Evolutionary conservation across 73 alveolate genomes (phyloP).

Genomic region (Effrenium voratum): DNA sequence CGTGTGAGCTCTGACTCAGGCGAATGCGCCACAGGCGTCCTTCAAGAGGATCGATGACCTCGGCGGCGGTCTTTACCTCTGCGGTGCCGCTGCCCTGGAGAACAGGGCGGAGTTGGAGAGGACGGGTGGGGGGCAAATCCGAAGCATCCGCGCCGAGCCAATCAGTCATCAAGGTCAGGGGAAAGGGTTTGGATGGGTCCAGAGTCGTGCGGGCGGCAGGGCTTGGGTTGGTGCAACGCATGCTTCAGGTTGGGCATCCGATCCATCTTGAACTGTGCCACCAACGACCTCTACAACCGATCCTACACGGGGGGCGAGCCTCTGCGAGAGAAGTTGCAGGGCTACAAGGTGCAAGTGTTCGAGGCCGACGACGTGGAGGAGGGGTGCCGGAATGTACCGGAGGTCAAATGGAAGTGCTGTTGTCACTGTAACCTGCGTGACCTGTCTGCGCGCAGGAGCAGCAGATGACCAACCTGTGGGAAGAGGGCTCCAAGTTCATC

Average conservation of each 20-base stretch:
- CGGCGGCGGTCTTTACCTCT: conserved; percentile 4
- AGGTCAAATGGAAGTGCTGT: no score
- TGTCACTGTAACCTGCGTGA: no score
- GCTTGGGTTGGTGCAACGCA: no score
- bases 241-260: conserved; percentile 13
- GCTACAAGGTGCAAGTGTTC: conserved; percentile 17
- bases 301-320: background rate
- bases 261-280: conserved; percentile 5
- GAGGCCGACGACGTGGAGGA: conserved; percentile 4
- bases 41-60: background rate
- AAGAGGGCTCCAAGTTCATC: background rate
- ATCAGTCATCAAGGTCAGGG: no score
- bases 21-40: no score
- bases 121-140: no score
- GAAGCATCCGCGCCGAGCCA: no score
- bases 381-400: no score
- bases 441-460: background rate
- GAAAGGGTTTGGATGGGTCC: no score
- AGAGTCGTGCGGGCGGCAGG: no score
- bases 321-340: background rate
- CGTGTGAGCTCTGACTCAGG: no score
- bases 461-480: conserved; percentile 17
- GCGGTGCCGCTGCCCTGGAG: conserved; percentile 28
- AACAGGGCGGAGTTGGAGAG: conserved; percentile 29
- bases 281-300: background rate